Percentiles rank a stretch among this genome's conserved stretches.
Evolutionary conservation across 2,329 filamentous ascomycete genomes (phyloP).

Genomic region (Periglandula ipomoeae): DNA sequence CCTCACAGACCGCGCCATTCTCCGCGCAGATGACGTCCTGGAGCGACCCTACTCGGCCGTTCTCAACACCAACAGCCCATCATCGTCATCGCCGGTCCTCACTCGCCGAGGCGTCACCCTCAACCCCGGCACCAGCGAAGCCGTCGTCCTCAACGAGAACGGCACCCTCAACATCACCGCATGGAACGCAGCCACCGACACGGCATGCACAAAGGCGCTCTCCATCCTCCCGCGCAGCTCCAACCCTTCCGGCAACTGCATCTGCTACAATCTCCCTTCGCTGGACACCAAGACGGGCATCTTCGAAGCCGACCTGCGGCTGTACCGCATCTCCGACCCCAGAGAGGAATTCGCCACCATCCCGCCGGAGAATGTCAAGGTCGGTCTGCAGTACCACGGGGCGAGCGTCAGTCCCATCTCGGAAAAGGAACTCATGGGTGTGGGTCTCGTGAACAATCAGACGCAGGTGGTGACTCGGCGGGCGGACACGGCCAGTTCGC

Average conservation of each 20-base stretch:
- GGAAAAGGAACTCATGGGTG: slow-evolving; percentile 16
- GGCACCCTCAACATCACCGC: slow-evolving; percentile 42
- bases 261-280: slow-evolving; percentile 74
- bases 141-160: slow-evolving; percentile 29
- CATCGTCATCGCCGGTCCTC: not conserved
- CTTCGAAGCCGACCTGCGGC: slow-evolving; percentile 68
- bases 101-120: slow-evolving; percentile 6
- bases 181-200: slow-evolving; percentile 46
- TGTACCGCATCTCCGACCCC: slow-evolving; percentile 60
- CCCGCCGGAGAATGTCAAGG: slow-evolving; percentile 40
- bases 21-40: slow-evolving; percentile 7
- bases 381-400: slow-evolving; percentile 44
- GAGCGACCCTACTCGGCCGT: slow-evolving; percentile 4
- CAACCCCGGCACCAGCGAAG: slow-evolving; percentile 6
- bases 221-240: slow-evolving; percentile 44
- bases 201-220: slow-evolving; percentile 52
- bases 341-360: slow-evolving; percentile 44
- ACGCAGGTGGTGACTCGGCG: slow-evolving; percentile 7
- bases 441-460: slow-evolving; percentile 15
- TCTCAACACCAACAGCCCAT: not conserved
- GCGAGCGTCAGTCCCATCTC: slow-evolving; percentile 29
- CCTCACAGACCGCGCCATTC: not conserved
- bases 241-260: slow-evolving; percentile 68
- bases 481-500: slow-evolving; percentile 19
- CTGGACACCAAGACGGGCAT: slow-evolving; percentile 58